Evolutionary conservation across 345 rosid species (phyloP).

Genomic region (Clarkia xantiana): DNA sequence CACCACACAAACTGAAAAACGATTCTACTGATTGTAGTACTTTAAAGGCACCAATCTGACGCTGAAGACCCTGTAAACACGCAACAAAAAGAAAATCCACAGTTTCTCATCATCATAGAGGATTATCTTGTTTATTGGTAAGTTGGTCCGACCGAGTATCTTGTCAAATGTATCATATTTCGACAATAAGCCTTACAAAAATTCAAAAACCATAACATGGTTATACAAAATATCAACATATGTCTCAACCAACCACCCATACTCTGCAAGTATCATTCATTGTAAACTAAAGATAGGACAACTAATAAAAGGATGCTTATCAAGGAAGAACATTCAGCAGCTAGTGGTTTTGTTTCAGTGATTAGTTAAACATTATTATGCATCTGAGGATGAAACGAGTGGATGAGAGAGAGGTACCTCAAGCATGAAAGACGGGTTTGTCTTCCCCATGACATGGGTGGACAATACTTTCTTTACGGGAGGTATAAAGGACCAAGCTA

Average conservation of each 20-base stretch:
- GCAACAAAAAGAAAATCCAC: too few species aligned
- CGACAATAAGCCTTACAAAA: too few species aligned
- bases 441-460: constrained; percentile 29
- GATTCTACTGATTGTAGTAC: constrained; percentile 51
- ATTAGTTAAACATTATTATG: background rate
- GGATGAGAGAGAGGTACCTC: constrained; percentile 75
- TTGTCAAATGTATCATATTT: too few species aligned
- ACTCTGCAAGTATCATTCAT: constrained; percentile 1
- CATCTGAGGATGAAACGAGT: constrained; percentile 28
- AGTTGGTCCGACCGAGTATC: too few species aligned
- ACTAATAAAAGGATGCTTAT: background rate
- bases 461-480: constrained; percentile 41
- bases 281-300: background rate
- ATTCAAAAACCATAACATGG: too few species aligned
- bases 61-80: constrained; percentile 65
- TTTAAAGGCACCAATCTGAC: constrained; percentile 52
- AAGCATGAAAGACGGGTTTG: constrained; percentile 47
- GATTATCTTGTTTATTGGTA: too few species aligned
- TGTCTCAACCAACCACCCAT: too few species aligned
- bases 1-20: constrained; percentile 34
- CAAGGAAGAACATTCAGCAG: background rate
- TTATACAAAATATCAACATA: too few species aligned
- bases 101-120: too few species aligned
- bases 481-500: constrained; percentile 83
- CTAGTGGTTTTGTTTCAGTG: too few species aligned